Evolutionary conservation across 2,329 filamentous ascomycete species (phyloP).

Genomic region (Leptographium radiaticola): DNA sequence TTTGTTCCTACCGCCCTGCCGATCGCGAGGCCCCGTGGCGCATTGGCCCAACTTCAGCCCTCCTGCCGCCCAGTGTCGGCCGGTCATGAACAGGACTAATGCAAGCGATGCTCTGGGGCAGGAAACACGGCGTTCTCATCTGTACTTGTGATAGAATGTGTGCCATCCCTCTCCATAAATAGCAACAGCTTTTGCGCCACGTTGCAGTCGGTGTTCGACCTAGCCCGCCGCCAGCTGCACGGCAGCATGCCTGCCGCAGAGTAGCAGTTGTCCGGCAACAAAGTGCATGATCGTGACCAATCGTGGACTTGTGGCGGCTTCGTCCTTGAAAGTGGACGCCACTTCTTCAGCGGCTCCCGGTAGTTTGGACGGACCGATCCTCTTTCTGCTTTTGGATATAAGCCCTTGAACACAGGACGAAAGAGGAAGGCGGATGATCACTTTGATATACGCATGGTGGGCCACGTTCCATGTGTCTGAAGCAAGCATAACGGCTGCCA

Average conservation of each 20-base stretch:
- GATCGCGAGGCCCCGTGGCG: too few species aligned
- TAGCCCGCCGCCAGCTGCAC: neutral
- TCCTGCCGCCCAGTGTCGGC: too few species aligned
- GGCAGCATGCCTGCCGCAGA: neutral
- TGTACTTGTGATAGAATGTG: neutral
- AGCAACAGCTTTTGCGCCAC: neutral
- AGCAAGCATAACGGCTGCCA: too few species aligned
- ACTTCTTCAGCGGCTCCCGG: neutral
- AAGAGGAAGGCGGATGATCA: too few species aligned
- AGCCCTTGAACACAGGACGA: too few species aligned
- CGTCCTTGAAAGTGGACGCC: neutral
- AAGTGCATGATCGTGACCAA: neutral
- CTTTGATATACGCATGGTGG: too few species aligned
- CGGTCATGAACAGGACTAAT: too few species aligned
- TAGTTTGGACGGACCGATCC: neutral
- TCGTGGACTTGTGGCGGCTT: neutral
- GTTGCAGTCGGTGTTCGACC: neutral
- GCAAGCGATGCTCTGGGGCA: too few species aligned
- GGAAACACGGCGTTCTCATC: too few species aligned
- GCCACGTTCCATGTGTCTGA: too few species aligned
- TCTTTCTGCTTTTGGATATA: neutral
- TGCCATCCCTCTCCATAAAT: neutral
- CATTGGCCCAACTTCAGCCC: too few species aligned
- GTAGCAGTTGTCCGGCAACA: neutral
- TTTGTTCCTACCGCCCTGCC: too few species aligned